Conservation (phyloP, 768 basidiomycete genomes). For the Termitomyces sp. region DNA sequence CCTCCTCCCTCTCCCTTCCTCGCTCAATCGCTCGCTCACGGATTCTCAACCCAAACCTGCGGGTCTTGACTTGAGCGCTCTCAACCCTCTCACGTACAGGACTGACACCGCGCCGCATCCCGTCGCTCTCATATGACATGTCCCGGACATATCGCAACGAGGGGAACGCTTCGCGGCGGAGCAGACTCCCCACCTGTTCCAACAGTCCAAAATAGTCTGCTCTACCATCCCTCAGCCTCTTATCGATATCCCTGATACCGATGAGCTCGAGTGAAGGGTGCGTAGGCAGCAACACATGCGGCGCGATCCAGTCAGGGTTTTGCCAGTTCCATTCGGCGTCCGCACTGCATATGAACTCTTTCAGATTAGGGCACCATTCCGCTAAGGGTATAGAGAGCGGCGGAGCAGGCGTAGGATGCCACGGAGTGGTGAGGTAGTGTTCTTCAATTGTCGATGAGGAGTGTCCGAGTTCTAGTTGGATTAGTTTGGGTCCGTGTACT, state of each 20-base stretch:
- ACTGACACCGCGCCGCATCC: slow-evolving; percentile 35
- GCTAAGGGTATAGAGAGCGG: slow-evolving; percentile 42
- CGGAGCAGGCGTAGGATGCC: slow-evolving; percentile 29
- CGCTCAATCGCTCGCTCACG: background rate
- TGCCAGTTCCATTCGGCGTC: slow-evolving; percentile 83
- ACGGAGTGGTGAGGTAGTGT: slow-evolving; percentile 51
- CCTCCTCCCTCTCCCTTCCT: background rate
- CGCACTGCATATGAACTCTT: slow-evolving; percentile 67
- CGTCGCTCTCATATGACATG: slow-evolving; percentile 53
- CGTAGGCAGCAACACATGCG: slow-evolving; percentile 62
- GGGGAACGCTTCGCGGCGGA: slow-evolving; percentile 58
- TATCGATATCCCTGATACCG: slow-evolving; percentile 67
- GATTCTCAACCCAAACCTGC: background rate
- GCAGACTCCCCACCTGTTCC: slow-evolving; percentile 58
- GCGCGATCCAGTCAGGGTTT: slow-evolving; percentile 75
- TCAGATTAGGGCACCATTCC: slow-evolving; percentile 65
- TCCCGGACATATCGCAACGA: slow-evolving; percentile 55
- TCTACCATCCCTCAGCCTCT: slow-evolving; percentile 44
- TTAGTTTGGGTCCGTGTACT: slow-evolving; percentile 54
- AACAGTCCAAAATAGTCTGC: slow-evolving; percentile 53
- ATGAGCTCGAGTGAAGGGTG: slow-evolving; percentile 61
- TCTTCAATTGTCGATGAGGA: slow-evolving; percentile 62
- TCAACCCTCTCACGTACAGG: background rate
- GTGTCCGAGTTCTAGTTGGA: slow-evolving; percentile 69
- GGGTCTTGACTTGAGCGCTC: background rate